A percentile compares a stretch with the other conserved stretches of the same genome.
phyloP scores from a whole-genome alignment of 2,329 filamentous ascomycete genomes.

The Tolypocladium endophyticum region DNA sequence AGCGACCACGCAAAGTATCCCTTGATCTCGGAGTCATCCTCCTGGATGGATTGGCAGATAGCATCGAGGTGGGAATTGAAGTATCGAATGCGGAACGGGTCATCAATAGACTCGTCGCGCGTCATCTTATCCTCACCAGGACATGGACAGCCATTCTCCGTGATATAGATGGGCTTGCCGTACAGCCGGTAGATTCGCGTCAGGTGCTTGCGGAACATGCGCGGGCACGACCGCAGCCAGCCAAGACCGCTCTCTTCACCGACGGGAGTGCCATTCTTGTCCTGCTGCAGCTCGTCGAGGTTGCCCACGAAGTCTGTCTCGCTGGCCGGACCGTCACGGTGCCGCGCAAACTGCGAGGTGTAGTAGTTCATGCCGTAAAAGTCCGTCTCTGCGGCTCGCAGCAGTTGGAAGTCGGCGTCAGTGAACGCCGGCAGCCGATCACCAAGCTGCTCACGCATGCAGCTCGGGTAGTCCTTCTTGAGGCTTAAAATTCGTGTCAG shows the following conservation, averaged over 20 bases:
- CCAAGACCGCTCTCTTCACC: conserved; percentile 73
- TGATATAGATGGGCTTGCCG: conserved; percentile 70
- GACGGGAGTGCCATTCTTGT: conserved; percentile 62
- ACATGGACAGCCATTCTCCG: conserved; percentile 78
- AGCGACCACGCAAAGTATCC: conserved; percentile 83
- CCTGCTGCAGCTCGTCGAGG: conserved; percentile 59
- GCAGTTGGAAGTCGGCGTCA: conserved; percentile 56
- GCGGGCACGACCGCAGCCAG: conserved; percentile 68
- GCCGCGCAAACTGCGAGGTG: conserved; percentile 76
- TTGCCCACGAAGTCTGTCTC: conserved; percentile 65
- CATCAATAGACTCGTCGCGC: conserved; percentile 60
- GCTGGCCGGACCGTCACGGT: conserved; percentile 50
- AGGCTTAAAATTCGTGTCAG: conserved; percentile 5
- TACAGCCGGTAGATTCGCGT: conserved; percentile 72
- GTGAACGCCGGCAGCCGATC: conserved; percentile 67
- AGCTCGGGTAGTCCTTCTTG: conserved; percentile 58
- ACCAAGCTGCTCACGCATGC: conserved; percentile 73
- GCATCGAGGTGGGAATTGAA: conserved; percentile 68
- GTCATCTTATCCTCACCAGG: conserved; percentile 73
- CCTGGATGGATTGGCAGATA: conserved; percentile 58
- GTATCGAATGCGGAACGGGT: conserved; percentile 74
- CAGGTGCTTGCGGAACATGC: conserved; percentile 68
- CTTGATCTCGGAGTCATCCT: conserved; percentile 66
- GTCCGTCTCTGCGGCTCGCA: conserved; percentile 68
- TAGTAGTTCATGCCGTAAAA: conserved; percentile 96